phyloP scores from a whole-genome alignment of 441 rosid genomes.

The Populus hybrid region DNA sequence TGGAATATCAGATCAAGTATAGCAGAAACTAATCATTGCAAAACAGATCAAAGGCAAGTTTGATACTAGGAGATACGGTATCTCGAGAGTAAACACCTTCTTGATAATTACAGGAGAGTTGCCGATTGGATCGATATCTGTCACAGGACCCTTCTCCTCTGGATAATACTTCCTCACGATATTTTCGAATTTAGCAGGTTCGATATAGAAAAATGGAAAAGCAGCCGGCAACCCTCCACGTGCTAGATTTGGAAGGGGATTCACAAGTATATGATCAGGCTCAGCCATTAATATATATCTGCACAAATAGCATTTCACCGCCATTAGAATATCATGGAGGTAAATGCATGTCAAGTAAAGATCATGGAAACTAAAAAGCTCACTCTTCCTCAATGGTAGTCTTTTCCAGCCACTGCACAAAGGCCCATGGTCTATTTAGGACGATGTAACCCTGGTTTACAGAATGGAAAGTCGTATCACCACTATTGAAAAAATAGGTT shows the following conservation, averaged over 20 bases:
- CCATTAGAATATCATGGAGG: neutral
- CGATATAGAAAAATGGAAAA: conserved; percentile 62
- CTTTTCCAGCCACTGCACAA: conserved; percentile 65
- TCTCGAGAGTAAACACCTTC: conserved; percentile 37
- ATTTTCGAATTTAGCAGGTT: conserved; percentile 41
- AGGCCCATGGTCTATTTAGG: conserved; percentile 70
- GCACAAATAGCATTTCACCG: conserved; percentile 17
- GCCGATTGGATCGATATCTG: conserved; percentile 60
- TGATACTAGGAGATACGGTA: neutral
- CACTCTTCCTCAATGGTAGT: conserved; percentile 57
- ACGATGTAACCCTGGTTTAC: conserved; percentile 58
- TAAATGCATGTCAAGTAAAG: neutral
- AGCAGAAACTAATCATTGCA: neutral
- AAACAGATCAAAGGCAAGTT: neutral
- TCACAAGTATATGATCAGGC: conserved; percentile 28
- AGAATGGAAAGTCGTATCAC: neutral
- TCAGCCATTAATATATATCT: conserved; percentile 55
- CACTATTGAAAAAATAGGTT: neutral
- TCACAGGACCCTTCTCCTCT: conserved; percentile 53
- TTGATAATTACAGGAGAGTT: conserved; percentile 70
- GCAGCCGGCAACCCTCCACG: conserved; percentile 51
- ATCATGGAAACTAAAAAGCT: conserved; percentile 10
- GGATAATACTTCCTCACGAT: conserved; percentile 60
- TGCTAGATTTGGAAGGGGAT: conserved; percentile 66
- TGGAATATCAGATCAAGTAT: neutral